Evolutionary conservation across 2,329 filamentous ascomycete species (phyloP).

Genomic region (Apiospora sp.): DNA sequence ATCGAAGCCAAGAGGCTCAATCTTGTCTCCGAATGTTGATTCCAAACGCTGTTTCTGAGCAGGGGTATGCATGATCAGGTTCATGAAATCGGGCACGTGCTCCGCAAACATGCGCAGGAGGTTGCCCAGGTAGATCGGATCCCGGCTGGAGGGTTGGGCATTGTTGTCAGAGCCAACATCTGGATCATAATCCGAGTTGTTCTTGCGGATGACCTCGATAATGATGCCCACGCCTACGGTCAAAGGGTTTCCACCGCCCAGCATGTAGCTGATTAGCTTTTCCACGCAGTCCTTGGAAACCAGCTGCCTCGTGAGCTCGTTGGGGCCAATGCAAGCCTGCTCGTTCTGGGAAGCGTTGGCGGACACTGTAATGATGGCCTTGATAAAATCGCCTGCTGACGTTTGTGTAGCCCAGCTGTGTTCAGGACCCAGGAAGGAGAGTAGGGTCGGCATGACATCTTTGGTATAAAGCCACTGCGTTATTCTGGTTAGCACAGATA

Average conservation of each 20-base stretch:
- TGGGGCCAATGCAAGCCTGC: constrained; percentile 97
- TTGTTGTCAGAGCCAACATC: constrained; percentile 86
- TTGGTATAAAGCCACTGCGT: constrained; percentile 88
- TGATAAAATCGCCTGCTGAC: constrained; percentile 95
- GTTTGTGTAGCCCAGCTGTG: constrained; percentile 92
- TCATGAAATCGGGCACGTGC: constrained; percentile 94
- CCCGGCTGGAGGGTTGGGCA: constrained; percentile 80
- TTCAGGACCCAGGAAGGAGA: constrained; percentile 86
- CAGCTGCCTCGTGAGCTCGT: constrained; percentile 92
- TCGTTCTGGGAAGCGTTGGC: constrained; percentile 98
- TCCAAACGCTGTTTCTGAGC: constrained; percentile 72
- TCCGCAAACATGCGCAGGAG: constrained; percentile 88
- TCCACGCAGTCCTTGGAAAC: constrained; percentile 87
- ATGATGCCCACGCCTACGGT: constrained; percentile 97
- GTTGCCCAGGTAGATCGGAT: constrained; percentile 95
- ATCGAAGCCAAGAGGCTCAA: constrained; percentile 95
- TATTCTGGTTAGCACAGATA: not conserved
- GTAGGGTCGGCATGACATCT: constrained; percentile 83
- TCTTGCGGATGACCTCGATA: constrained; percentile 98
- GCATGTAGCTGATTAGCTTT: constrained; percentile 88
- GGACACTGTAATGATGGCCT: constrained; percentile 98
- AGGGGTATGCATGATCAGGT: constrained; percentile 80
- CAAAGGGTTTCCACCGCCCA: constrained; percentile 89
- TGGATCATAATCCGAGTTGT: constrained; percentile 98
- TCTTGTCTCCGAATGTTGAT: constrained; percentile 88